Conservation (phyloP, 345 rosid genomes). For the Triadica sebifera region DNA sequence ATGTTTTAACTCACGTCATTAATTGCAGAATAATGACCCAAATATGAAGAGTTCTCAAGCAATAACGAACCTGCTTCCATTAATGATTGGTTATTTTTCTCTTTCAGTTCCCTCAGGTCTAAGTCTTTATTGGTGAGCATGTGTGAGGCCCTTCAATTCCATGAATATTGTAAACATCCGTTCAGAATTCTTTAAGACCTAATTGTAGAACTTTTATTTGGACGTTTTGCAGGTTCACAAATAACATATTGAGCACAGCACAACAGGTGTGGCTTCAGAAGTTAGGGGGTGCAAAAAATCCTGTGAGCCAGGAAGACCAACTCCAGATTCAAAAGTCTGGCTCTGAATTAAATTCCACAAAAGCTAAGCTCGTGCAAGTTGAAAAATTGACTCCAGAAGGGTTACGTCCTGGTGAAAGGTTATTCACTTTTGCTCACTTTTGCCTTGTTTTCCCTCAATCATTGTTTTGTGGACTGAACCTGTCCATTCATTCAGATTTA, state of each 20-base stretch:
- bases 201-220: conserved; percentile 16
- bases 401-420: conserved; percentile 76
- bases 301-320: conserved; percentile 42
- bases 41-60: conserved; percentile 87
- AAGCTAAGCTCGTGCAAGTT: conserved; percentile 25
- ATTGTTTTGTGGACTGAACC: conserved; percentile 19
- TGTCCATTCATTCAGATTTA: conserved; percentile 54
- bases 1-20: background rate
- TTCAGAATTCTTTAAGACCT: background rate
- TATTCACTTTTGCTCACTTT: background rate
- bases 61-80: conserved; percentile 72
- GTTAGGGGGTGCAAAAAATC: conserved; percentile 72
- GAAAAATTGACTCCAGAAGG: conserved; percentile 55
- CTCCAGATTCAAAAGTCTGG: conserved; percentile 35
- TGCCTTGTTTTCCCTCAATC: background rate
- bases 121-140: conserved; percentile 90
- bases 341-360: no score
- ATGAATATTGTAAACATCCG: background rate
- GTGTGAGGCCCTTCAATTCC: background rate
- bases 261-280: conserved; percentile 97
- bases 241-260: conserved; percentile 79
- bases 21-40: conserved; percentile 71
- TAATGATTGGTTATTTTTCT: conserved; percentile 91
- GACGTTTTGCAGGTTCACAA: conserved; percentile 66
- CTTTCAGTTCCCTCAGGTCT: conserved; percentile 98